phyloP scores from a whole-genome alignment of 345 rosid species.

The Noccaea caerulescens region DNA sequence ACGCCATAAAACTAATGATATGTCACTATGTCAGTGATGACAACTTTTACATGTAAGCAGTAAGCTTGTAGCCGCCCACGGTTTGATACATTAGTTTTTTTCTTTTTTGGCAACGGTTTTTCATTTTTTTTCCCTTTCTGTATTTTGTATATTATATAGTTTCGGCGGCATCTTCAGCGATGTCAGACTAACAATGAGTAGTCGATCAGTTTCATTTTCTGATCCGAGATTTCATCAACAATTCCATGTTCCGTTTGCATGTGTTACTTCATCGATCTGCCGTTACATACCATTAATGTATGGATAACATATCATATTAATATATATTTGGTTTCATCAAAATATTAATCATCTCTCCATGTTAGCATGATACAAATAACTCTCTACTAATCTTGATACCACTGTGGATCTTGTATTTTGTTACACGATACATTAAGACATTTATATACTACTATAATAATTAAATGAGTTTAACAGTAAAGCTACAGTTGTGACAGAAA shows the following conservation, averaged over 20 bases:
- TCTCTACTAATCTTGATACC: background rate
- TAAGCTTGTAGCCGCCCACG: background rate
- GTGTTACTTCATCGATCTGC: conserved; percentile 4
- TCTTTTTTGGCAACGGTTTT: background rate
- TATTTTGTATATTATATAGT: conserved; percentile 17
- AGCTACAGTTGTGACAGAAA: background rate
- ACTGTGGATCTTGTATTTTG: conserved; percentile 12
- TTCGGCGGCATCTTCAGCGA: background rate
- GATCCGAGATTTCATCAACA: conserved; percentile 24
- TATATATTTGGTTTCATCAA: background rate
- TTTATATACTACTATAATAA: background rate
- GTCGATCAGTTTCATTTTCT: conserved; percentile 15
- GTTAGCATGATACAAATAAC: background rate
- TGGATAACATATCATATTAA: conserved; percentile 10
- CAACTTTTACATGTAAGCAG: background rate
- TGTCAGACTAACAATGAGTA: conserved; percentile 22
- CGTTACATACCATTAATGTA: conserved; percentile 12
- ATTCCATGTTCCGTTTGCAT: conserved; percentile 19
- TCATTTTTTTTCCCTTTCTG: background rate
- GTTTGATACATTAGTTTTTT: conserved; percentile 10
- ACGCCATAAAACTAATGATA: background rate
- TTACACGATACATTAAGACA: background rate
- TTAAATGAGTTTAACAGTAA: background rate
- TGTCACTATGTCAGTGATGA: background rate
- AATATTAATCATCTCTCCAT: background rate